These are phyloP conservation scores for Zygoascus hellenicus DNA, from an alignment of 1,139 yeast genomes.

Conservation along the genomic window DNA sequence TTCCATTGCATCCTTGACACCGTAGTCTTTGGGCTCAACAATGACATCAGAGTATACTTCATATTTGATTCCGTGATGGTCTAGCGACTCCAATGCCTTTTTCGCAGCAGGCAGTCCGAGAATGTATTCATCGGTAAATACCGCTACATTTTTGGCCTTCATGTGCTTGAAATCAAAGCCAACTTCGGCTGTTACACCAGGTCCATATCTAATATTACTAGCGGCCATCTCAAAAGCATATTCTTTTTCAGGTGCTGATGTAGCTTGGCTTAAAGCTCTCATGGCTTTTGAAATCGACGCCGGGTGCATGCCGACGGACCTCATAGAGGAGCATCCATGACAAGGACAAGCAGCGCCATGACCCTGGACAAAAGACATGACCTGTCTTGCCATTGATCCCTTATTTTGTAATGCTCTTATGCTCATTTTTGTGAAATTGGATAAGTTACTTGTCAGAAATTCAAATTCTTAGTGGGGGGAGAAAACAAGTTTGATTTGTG, in stretches of 20 bases:
- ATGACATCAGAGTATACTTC: constrained; percentile 36
- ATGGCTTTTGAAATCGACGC: constrained; percentile 4
- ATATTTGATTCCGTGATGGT: constrained; percentile 34
- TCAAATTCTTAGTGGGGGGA: no score
- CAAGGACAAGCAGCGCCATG: constrained; percentile 34
- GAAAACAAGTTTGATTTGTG: no score
- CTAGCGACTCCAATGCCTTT: constrained; percentile 34
- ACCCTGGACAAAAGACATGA: constrained; percentile 27
- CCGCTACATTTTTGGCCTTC: constrained; percentile 33
- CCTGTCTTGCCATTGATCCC: constrained; percentile 1
- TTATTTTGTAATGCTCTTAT: constrained; percentile 1
- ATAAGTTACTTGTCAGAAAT: no score
- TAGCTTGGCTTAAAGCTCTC: constrained; percentile 15
- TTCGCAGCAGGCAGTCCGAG: constrained; percentile 31
- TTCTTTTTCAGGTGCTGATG: constrained; percentile 26
- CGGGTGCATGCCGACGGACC: neutral
- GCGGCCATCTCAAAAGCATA: constrained; percentile 42
- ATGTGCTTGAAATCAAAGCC: constrained; percentile 38
- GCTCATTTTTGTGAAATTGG: constrained; percentile 1
- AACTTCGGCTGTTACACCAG: constrained; percentile 37
- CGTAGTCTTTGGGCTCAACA: constrained; percentile 39
- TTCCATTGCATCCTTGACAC: constrained; percentile 35
- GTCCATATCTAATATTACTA: constrained; percentile 37
- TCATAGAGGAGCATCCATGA: constrained; percentile 27
- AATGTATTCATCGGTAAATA: constrained; percentile 32